Base-by-base conservation (phyloP, 139 green algal genomes). In the Chlamydomonas sp. region DNA sequence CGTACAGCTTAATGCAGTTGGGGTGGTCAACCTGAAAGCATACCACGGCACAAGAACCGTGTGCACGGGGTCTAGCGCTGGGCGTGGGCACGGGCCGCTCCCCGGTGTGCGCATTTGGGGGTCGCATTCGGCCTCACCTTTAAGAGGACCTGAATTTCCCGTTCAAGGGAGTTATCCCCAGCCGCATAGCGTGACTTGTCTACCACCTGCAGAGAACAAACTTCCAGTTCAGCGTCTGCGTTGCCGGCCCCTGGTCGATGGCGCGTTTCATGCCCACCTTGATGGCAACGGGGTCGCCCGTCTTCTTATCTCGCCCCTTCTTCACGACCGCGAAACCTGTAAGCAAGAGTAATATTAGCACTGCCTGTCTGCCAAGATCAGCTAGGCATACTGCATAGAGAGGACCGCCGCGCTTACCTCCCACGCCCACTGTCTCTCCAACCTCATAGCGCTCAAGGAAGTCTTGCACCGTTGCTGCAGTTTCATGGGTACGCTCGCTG, bases 291-390 rank as follows among this genome's bases (percentile, higher is more conserved):
- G 86, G 88, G 80, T 95, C 91, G 0, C 90, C 91, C 7, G 93
- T 94, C 66, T 90, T 79, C 83, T 94, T 96, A 90, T 97, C 94
- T 15, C 89, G 89, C n/a, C 95, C 94, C 73, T 93, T 94, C 85
- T 97, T 97, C 20, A 97, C 95, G 6, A 97, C 95, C 67, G 95
- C 94, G 88, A 96, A 97, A 15, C 95, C 95, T 97, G 91, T n/a
- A 66, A 60, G 2, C 71, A 76, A 76, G 63, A 79, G 10, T n/a
- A 58, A 1, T 12, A 83, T 7, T 57, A 69, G 60, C 49, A 9
- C 49, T 64, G 60, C 77, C 31, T 57, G 17, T 4, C 18, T 18
- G 74, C 20, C 49, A 66, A 57, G 57, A 64, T 78, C 85, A 5
- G 5, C 63, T 82, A 71, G 20, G 59, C 69, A 78, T 49, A 63